These are phyloP conservation scores for Aspergillus pseudoterreus DNA, from an alignment of 2,329 filamentous ascomycete genomes.

Conservation along the genomic window DNA sequence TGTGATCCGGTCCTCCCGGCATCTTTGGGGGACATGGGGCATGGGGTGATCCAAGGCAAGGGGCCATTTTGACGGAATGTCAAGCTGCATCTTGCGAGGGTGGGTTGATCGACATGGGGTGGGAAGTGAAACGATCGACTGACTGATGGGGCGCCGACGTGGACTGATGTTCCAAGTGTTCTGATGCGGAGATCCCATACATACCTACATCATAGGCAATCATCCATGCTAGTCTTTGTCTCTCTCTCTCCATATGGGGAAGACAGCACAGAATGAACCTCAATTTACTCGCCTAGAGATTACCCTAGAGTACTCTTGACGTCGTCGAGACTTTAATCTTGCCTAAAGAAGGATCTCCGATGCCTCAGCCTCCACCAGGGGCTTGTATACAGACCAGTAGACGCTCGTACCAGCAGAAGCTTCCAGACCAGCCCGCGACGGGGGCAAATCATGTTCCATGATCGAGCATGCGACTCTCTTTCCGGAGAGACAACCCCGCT, in stretches of 20 bases:
- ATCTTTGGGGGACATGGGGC: neutral
- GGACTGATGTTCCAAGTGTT: neutral
- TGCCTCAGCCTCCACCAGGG: no score
- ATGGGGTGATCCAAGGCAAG: neutral
- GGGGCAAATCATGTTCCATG: neutral
- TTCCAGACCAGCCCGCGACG: no score
- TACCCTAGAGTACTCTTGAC: neutral
- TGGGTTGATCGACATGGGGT: neutral
- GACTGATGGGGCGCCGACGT: neutral
- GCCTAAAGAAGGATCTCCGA: neutral
- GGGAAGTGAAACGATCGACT: neutral
- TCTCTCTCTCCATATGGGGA: no score
- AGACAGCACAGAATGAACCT: no score
- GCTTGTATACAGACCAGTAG: no score
- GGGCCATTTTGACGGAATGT: neutral
- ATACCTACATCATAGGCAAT: neutral
- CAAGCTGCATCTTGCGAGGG: neutral
- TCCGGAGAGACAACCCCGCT: neutral
- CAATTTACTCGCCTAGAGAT: no score
- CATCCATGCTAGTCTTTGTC: neutral
- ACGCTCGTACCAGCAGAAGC: no score
- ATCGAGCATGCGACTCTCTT: neutral
- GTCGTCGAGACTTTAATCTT: neutral
- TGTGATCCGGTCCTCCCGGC: slow-evolving; percentile 28
- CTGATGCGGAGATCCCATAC: neutral